These are phyloP conservation scores for Tolypocladium amazonense DNA, from an alignment of 2,329 filamentous ascomycete species.

Conservation along the genomic window DNA sequence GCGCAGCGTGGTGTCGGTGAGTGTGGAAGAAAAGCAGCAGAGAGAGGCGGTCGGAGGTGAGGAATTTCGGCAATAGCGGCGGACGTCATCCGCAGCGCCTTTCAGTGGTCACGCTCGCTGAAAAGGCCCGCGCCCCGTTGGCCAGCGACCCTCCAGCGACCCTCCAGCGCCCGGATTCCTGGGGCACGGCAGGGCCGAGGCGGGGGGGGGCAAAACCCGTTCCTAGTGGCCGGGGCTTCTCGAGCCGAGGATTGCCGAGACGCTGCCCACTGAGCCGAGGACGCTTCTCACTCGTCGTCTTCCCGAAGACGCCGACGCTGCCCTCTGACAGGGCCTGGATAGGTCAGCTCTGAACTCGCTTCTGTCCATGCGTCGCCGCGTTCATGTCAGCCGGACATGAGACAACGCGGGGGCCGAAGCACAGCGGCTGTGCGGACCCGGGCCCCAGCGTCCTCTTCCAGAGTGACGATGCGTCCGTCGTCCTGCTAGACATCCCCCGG, in stretches of 20 bases:
- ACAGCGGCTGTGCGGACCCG: neutral
- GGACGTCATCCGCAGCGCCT: conserved; percentile 6
- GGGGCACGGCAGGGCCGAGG: neutral
- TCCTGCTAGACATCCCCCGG: conserved; percentile 57
- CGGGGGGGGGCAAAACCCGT: neutral
- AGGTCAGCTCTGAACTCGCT: neutral
- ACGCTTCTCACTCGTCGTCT: neutral
- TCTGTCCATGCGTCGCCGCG: neutral
- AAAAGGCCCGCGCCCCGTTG: neutral
- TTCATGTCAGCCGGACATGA: neutral
- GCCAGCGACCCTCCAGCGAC: neutral
- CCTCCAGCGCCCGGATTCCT: neutral
- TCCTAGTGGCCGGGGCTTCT: neutral
- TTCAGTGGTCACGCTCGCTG: conserved; percentile 5
- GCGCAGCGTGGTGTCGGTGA: neutral
- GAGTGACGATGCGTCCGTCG: conserved; percentile 29
- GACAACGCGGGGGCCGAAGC: neutral
- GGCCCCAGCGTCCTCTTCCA: conserved; percentile 21
- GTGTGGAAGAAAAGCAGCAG: neutral
- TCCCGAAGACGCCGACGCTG: neutral
- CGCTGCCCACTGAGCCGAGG: neutral
- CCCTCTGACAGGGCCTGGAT: neutral
- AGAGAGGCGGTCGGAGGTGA: neutral
- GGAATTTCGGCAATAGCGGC: neutral
- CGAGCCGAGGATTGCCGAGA: conserved; percentile 10